Evolutionary conservation across 257 asterid genomes (phyloP), one percentile per base, ranked within the genome.

Genomic region (Agastache rugosa): DNA sequence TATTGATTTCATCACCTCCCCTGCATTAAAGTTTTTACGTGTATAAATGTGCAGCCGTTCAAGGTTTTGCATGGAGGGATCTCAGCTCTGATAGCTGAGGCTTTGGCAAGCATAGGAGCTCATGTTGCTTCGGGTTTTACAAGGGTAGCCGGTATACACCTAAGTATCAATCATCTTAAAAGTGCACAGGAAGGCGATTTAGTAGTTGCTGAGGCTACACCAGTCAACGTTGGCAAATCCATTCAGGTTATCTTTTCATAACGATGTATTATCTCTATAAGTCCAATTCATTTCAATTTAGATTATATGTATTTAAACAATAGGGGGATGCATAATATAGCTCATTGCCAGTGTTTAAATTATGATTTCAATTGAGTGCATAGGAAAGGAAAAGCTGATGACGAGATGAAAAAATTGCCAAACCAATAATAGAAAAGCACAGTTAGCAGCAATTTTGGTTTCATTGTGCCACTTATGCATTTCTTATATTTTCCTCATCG

Each of bases 191-290:
- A 76, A 7, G 97, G 98, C 6, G 97, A 94, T 69, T 82, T 82
- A 55, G 77, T 94, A 10, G 72, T 87, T 31, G 98, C 92, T 14
- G 97, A 88, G 81, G 97, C 98, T 48, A 66, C 78, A 5, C 97
- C 98, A 2, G 69, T 94, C 74, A 87, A 66, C 64, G 71, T 80
- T 76, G 98, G 97, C 51, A 92, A 80, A 80, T 83, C 89, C 51
- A 81, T 94, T 83, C 98, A 94, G 87, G 95, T 87, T 62, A 42
- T 44, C 20, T n/a, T 47, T 60, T 55, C 42, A 3, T 14, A 48
- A 55, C 8, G 41, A 41, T 56, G 22, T 59, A 17, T 72, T 29
- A 8, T 22, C 8, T 48, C 37, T 11, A 20, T 1, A 20, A 34
- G 10, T 44, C 39, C 45, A 64, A 14, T 63, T 63, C 12, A 25